phyloP scores from a whole-genome alignment of 2,329 filamentous ascomycete genomes.

The Alternaria sp. region DNA sequence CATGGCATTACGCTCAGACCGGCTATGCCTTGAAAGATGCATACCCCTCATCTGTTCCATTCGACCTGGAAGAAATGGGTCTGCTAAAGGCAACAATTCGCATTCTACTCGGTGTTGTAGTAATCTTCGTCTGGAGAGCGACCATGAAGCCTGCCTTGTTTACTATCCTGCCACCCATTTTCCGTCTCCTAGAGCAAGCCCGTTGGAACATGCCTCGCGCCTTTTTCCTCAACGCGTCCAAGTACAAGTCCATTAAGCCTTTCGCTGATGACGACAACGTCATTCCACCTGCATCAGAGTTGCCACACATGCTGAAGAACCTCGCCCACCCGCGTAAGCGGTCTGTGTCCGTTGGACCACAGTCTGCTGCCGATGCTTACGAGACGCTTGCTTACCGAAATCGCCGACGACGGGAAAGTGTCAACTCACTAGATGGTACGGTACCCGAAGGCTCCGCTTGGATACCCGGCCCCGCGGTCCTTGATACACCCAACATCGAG shows the following conservation, averaged over 20 bases:
- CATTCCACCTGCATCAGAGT: conserved; percentile 85
- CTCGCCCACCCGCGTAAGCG: conserved; percentile 82
- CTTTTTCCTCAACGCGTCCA: conserved; percentile 88
- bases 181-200: conserved; percentile 80
- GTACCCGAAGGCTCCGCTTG: conserved; percentile 36
- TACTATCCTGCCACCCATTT: conserved; percentile 79
- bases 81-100: conserved; percentile 68
- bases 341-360: conserved; percentile 87
- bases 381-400: conserved; percentile 93
- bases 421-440: conserved; percentile 50
- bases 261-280: conserved; percentile 82
- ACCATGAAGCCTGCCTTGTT: conserved; percentile 85
- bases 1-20: conserved; percentile 78
- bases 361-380: conserved; percentile 95
- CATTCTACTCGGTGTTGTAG: conserved; percentile 77
- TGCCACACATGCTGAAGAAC: conserved; percentile 80
- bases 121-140: conserved; percentile 90
- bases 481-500: conserved; percentile 44
- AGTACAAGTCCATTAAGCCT: conserved; percentile 84
- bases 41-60: conserved; percentile 66
- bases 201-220: conserved; percentile 82
- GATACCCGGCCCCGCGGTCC: conserved; percentile 21
- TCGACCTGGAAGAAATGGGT: conserved; percentile 71
- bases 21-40: conserved; percentile 59
- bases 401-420: conserved; percentile 66